These are phyloP conservation scores for Macrophomina phaseolina DNA, from an alignment of 2,329 filamentous ascomycete species.

Conservation along the genomic window DNA sequence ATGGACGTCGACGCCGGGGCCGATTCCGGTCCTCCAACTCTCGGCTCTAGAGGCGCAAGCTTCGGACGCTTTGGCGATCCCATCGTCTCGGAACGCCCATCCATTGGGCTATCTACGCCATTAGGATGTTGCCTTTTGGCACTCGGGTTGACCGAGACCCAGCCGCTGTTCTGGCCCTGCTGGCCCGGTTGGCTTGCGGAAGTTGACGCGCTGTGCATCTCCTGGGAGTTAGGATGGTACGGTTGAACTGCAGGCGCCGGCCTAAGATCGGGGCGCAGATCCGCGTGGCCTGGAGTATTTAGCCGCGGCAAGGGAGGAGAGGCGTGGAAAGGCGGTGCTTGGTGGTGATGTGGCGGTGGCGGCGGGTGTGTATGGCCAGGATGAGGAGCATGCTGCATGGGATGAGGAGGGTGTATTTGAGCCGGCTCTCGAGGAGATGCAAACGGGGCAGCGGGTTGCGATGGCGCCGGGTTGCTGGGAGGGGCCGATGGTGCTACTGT, in stretches of 20 bases:
- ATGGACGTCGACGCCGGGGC: conserved; percentile 3
- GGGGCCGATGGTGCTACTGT: conserved; percentile 29
- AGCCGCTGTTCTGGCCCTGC: conserved; percentile 40
- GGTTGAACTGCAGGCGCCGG: conserved; percentile 11
- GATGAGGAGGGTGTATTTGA: conserved; percentile 6
- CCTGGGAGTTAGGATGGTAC: conserved; percentile 5
- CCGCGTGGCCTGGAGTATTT: conserved; percentile 11
- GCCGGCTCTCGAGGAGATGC: conserved; percentile 2
- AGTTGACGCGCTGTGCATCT: not conserved
- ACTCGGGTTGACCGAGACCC: conserved; percentile 52
- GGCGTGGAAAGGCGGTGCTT: conserved; percentile 3
- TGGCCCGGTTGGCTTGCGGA: conserved; percentile 2
- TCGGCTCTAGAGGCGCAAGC: conserved; percentile 47
- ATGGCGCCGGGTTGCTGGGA: not conserved
- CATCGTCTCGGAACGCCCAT: conserved; percentile 37
- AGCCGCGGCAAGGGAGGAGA: conserved; percentile 13
- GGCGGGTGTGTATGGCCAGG: not conserved
- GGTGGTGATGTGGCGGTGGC: conserved; percentile 7
- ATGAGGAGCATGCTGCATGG: conserved; percentile 22
- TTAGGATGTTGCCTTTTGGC: conserved; percentile 47
- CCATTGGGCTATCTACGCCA: conserved; percentile 42
- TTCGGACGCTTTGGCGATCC: conserved; percentile 54
- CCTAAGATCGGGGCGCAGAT: conserved; percentile 19
- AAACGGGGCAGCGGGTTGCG: conserved; percentile 4
- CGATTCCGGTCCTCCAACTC: conserved; percentile 36